Conservation (phyloP, 2,329 filamentous ascomycete genomes). For the Penicillium sclerotiorum region DNA sequence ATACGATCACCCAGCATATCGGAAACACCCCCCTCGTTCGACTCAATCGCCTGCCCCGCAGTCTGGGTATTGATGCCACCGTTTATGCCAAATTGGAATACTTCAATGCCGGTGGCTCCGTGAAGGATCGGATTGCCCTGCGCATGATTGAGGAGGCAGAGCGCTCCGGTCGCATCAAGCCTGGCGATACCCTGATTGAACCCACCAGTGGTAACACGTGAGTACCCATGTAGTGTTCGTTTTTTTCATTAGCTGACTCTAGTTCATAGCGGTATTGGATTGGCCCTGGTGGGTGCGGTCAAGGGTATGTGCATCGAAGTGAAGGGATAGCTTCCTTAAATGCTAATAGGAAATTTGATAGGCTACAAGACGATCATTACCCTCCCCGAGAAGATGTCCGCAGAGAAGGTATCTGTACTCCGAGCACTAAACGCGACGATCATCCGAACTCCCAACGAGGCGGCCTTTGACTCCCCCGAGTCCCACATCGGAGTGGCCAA, state of each 20-base stretch:
- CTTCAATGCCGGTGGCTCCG: constrained; percentile 90
- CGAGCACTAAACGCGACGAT: constrained; percentile 94
- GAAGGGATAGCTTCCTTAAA: background rate
- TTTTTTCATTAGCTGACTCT: background rate
- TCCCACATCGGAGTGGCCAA: constrained; percentile 95
- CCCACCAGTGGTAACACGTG: constrained; percentile 94
- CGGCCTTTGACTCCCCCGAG: constrained; percentile 91
- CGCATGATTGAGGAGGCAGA: constrained; percentile 98
- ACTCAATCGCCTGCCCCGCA: constrained; percentile 89
- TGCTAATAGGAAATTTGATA: constrained; percentile 54
- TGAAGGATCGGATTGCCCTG: constrained; percentile 93
- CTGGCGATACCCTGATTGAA: constrained; percentile 95
- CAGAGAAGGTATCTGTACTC: constrained; percentile 94
- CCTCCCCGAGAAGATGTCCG: constrained; percentile 98
- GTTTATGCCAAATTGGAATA: constrained; percentile 91
- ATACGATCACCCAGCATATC: constrained; percentile 81
- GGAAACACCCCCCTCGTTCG: constrained; percentile 95
- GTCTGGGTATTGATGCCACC: constrained; percentile 82
- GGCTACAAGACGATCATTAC: constrained; percentile 97
- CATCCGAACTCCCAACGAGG: constrained; percentile 94
- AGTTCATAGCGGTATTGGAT: constrained; percentile 69
- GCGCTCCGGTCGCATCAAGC: constrained; percentile 88
- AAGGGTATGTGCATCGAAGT: constrained; percentile 56
- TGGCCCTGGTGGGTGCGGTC: constrained; percentile 84
- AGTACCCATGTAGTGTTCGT: constrained; percentile 17